Base-by-base conservation (phyloP, 345 rosid species). In the Turnera subulata region DNA sequence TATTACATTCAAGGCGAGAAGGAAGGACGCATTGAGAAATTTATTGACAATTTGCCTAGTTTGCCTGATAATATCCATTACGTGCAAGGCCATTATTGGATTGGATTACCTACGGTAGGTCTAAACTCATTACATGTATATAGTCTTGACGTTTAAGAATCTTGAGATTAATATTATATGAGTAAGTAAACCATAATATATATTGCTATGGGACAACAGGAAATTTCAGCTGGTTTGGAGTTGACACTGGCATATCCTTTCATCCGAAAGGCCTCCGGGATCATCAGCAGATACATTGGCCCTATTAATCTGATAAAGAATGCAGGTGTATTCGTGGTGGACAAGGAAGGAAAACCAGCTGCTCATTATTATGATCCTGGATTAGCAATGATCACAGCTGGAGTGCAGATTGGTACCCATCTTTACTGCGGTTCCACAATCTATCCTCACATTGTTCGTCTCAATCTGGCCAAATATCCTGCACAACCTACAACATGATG, bases 1-100 rank as follows among this genome's bases (percentile, higher is more conserved):
- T 80, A 78, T 69, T 66, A 84, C 77, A 76, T 82, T 22, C 6
- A 62, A 16, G 84, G 88, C 6, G 70, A 71, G 62, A 76, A 76
- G 44, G 63, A 73, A 7, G 86, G 91, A 21, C 46, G 56, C 0
- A 58, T 75, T 6, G 91, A 84, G 47, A 67, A 58, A 6, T 86
- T 89, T 21, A 50, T 77, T 7, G 73, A 77, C 23, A 46, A 66
- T 37, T 59, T 86, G 69, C 84, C 89, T 0, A 86, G 96, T 5
- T 7, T 70, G 46, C 96, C 96, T 4, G 97, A 89, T 70, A 89
- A 86, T 66, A 74, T 89, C 29, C 82, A 66, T 46, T 79, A 80
- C 25, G 84, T 82, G 29, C 62, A 79, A 6, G 94, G 89, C 4
- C 81, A 78, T 46, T 80, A 73, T 58, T 89, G 91, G 91, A 79